These are phyloP conservation scores for Talaromyces albobiverticillius DNA, from an alignment of 2,329 filamentous ascomycete genomes.

Conservation along the genomic window DNA sequence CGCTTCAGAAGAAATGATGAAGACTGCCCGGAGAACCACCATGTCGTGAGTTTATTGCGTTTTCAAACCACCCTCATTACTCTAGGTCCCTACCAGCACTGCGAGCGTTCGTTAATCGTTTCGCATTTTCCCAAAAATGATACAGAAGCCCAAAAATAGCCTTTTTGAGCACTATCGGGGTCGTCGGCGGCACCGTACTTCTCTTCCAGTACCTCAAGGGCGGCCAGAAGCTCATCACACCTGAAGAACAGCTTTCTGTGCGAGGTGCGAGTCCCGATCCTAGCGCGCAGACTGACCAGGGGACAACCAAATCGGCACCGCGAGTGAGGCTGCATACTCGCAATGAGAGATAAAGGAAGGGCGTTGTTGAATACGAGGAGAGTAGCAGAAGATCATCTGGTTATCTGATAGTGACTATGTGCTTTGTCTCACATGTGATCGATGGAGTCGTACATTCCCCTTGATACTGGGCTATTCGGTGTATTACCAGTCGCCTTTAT, in stretches of 20 bases:
- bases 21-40: constrained; percentile 4
- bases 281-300: constrained; percentile 17
- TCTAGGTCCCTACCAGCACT: too few species aligned
- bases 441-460: not conserved
- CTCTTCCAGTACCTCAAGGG: constrained; percentile 21
- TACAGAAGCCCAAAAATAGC: constrained; percentile 22
- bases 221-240: constrained; percentile 13
- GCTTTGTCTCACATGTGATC: not conserved
- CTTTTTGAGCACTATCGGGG: constrained; percentile 20
- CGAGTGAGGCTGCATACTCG: constrained; percentile 5
- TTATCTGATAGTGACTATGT: not conserved
- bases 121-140: not conserved
- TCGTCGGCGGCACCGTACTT: constrained; percentile 20
- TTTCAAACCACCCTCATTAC: not conserved
- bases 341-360: constrained; percentile 9
- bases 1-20: constrained; percentile 3
- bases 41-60: constrained; percentile 7
- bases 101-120: not conserved
- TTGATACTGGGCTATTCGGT: not conserved
- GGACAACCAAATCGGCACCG: constrained; percentile 11
- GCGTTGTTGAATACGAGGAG: not conserved
- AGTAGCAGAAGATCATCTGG: too few species aligned
- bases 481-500: not conserved
- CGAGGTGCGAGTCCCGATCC: constrained; percentile 14
- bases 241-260: constrained; percentile 19